Base-by-base conservation (phyloP, 345 rosid genomes). In the Boechera stricta region DNA sequence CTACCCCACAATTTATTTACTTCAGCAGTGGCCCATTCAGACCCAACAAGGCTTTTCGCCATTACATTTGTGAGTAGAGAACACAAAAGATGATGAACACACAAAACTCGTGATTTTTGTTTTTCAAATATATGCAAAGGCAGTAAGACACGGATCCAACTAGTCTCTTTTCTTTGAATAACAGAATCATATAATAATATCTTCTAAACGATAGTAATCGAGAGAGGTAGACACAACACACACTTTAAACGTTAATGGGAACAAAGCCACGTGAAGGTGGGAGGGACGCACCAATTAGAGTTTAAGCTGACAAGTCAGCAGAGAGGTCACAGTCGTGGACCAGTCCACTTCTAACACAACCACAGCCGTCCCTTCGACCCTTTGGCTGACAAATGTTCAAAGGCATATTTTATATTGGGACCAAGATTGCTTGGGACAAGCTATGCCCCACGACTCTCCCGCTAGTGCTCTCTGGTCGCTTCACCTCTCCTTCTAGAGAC, bases 401-500 rank as follows among this genome's bases (percentile, higher is more conserved):
- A 64, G n/a, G 52, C 71, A 61, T 69, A 80, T 64, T 42, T 28
- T 59, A 80, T 75, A 48, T 58, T 42, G 61, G 83, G 86, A 83
- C 81, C 77, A 52, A 74, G 21, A 73, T 57, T 76, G 62, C 76
- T 62, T 55, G 64, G 47, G 78, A 68, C 78, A 67, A 67, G 64
- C 69, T 64, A 71, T 67, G 71, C 45, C 65, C 75, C 74, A 79
- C 69, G 21, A 8, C 39, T 44, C 69, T 59, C 68, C 62, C 54
- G 44, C 36, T 77, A 75, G 56, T 36, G 80, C 66, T 58, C 78
- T 74, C 77, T 66, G 81, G 84, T 62, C 84, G 82, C 85, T 78
- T 78, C 75, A 47, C 69, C 67, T 56, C 38, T 82, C 63, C 72
- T 87, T 87, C 81, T 76, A 73, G 77, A 84, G 56, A 80, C 63